These are phyloP conservation scores for Lupinus albus DNA, from an alignment of 306 rosid genomes.

Conservation along the genomic window DNA sequence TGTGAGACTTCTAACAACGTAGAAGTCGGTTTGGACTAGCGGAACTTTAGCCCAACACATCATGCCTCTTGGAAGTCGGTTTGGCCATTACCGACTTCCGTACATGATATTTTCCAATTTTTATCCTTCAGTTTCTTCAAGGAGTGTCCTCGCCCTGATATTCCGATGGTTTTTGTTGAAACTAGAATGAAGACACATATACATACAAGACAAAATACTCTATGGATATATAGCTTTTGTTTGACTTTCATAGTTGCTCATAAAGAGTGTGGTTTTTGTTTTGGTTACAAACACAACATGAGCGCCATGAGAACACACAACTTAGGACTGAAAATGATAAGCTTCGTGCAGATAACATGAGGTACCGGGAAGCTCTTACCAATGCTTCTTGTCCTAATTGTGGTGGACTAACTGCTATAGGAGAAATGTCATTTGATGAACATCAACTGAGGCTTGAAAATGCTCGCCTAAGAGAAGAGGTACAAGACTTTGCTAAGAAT, in stretches of 20 bases:
- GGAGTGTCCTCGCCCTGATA: constrained; percentile 98
- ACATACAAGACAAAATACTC: too few species aligned
- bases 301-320: too few species aligned
- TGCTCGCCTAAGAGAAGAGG: constrained; percentile 93
- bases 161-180: not conserved
- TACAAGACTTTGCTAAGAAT: constrained; percentile 18
- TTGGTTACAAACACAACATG: constrained; percentile 76
- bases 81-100: too few species aligned
- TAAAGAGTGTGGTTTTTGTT: not conserved
- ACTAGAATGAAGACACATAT: not conserved
- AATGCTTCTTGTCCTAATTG: constrained; percentile 96
- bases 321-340: constrained; percentile 86
- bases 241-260: not conserved
- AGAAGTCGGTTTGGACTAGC: too few species aligned
- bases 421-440: constrained; percentile 97
- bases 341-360: constrained; percentile 82
- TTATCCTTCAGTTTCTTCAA: constrained; percentile 75
- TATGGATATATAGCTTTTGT: too few species aligned
- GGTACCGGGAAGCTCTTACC: constrained; percentile 90
- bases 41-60: too few species aligned
- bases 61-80: too few species aligned
- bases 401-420: constrained; percentile 92
- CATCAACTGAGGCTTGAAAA: constrained; percentile 91
- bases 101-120: too few species aligned
- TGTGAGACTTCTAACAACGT: too few species aligned